These are phyloP conservation scores for Coniochaeta hoffmannii DNA, from an alignment of 2,329 filamentous ascomycete genomes.

Conservation along the genomic window DNA sequence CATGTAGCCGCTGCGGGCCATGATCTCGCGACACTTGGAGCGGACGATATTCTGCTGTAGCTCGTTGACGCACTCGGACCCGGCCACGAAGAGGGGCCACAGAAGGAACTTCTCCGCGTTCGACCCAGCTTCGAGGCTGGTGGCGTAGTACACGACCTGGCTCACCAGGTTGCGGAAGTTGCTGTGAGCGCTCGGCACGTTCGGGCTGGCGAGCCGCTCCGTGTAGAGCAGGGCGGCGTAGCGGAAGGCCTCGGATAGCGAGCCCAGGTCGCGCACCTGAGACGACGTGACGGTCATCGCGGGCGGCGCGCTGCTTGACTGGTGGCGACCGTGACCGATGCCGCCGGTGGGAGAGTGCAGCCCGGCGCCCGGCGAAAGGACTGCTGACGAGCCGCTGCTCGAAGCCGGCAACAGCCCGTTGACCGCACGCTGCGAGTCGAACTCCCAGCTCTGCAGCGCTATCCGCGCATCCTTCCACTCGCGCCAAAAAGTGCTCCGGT, in stretches of 20 bases:
- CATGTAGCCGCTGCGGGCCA: slow-evolving; percentile 83
- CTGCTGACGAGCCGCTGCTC: slow-evolving; percentile 3
- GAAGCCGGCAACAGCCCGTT: slow-evolving; percentile 34
- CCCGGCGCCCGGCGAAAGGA: slow-evolving; percentile 1
- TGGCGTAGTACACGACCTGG: slow-evolving; percentile 77
- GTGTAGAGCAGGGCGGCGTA: slow-evolving; percentile 85
- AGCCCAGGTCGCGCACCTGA: slow-evolving; percentile 67
- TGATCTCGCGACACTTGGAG: slow-evolving; percentile 75
- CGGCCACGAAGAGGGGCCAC: slow-evolving; percentile 88
- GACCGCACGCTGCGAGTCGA: slow-evolving; percentile 48
- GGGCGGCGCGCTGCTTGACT: not conserved
- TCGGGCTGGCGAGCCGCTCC: slow-evolving; percentile 75
- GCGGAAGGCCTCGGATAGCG: slow-evolving; percentile 85
- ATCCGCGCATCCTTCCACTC: slow-evolving; percentile 79
- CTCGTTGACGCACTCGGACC: slow-evolving; percentile 80
- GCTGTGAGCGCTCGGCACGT: slow-evolving; percentile 62
- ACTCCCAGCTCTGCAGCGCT: slow-evolving; percentile 74
- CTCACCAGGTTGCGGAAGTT: slow-evolving; percentile 79
- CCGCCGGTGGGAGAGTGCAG: not conserved
- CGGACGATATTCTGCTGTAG: slow-evolving; percentile 73
- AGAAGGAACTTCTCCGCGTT: slow-evolving; percentile 81
- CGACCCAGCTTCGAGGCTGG: slow-evolving; percentile 64
- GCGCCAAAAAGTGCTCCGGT: slow-evolving; percentile 64
- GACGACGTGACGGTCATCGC: slow-evolving; percentile 35
- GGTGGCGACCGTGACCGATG: not conserved